Base-by-base conservation (phyloP, 495 filamentous ascomycete genomes). In the Neurospora sp. region DNA sequence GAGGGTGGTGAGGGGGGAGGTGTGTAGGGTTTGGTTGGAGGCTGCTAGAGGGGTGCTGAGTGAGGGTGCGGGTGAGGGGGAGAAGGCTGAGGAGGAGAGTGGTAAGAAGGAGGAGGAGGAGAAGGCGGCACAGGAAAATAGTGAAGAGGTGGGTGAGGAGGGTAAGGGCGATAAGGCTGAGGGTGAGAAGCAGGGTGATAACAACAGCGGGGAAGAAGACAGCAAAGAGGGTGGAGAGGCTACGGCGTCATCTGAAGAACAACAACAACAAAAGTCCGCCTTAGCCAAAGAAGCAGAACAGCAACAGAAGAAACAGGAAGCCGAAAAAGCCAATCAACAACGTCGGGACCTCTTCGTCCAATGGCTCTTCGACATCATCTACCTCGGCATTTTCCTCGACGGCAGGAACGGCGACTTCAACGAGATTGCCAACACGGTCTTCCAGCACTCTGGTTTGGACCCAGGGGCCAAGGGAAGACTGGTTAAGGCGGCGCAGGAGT, bases 361-460 rank as follows among this genome's bases (percentile, higher is more conserved):
- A 77, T 86, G 91, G 69, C 85, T 95, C 27, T 96, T 96, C 76
- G 96, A 99, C 78, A 80, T 91, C 9, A 75, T 88, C 39, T 92
- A 94, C 73, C 84, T 98, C 16, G 81, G 86, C 20, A 75, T 80
- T n/a, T 86, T 82, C 74, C 75, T 85, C 8, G 75, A 49, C 38
- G 60, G 10, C n/a, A 73, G 76, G 1, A 76, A 80, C 4, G 78
- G 84, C 23, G 81, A 83, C 69, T 78, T 92, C 60, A 80, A 82
- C 75, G 79, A 79, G 11, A 79, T 88, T 70, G 82, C 84, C 60
- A 84, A 83, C 12, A 82, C 77, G 12, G 73, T 91, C 11, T 82
- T 82, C 70, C 80, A 80, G 73, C 84, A 84, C 72, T 82, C 87
- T 20, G 87, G 82, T 0, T 74, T 87, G 10, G 86, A 84, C 31